Conservation (phyloP, 2,329 filamentous ascomycete genomes). For the Neopestalotiopsis sp. region DNA sequence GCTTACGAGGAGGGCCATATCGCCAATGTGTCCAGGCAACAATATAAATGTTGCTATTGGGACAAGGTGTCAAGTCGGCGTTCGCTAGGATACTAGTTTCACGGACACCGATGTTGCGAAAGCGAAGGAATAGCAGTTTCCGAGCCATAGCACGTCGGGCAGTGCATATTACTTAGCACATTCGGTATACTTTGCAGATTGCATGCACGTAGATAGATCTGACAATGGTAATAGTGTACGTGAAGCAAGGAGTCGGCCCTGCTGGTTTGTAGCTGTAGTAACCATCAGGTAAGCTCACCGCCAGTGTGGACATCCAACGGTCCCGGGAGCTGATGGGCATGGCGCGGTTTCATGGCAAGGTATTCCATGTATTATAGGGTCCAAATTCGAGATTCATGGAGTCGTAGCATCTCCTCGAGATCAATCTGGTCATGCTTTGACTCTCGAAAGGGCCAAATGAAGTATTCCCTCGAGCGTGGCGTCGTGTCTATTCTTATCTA, state of each 20-base stretch:
- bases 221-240: not conserved
- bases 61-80: not conserved
- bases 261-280: not conserved
- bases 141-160: not conserved
- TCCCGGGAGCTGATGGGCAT: not conserved
- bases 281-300: not conserved
- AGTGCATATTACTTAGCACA: not conserved
- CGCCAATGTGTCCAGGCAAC: constrained; percentile 16
- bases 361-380: not conserved
- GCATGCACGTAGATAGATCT: not conserved
- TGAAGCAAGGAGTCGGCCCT: not conserved
- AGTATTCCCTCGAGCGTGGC: not conserved
- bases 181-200: not conserved
- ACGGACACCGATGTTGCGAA: not conserved
- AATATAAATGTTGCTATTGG: not conserved
- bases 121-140: not conserved
- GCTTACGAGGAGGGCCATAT: not conserved
- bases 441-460: not conserved
- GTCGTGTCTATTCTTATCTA: constrained; percentile 1
- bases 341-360: not conserved
- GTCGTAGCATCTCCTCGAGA: not conserved
- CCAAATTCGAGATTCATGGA: not conserved
- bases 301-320: not conserved
- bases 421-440: not conserved
- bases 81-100: not conserved